A percentile compares a stretch with the other conserved stretches of the same genome.
These are phyloP conservation scores for Ustilago nuda DNA, from an alignment of 1,284 basidiomycete genomes.

Conservation along the genomic window DNA sequence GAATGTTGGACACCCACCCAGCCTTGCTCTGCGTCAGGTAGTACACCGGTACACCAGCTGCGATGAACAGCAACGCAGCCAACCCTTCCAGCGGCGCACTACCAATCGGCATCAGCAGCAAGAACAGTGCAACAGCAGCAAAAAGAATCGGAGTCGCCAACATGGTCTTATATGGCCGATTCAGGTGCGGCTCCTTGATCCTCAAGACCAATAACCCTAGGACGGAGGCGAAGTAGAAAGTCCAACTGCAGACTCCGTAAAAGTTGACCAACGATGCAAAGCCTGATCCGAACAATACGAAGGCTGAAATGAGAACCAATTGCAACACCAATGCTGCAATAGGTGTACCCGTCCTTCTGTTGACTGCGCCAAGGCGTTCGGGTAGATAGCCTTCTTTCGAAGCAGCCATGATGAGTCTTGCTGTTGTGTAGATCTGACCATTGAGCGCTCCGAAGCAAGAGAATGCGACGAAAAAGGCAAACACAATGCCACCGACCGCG, in stretches of 20 bases:
- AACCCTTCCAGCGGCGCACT: slow-evolving; percentile 83
- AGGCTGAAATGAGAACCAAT: slow-evolving; percentile 73
- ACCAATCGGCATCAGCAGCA: slow-evolving; percentile 93
- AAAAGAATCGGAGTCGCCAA: slow-evolving; percentile 90
- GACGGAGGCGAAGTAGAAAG: slow-evolving; percentile 70
- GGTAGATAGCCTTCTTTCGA: slow-evolving; percentile 85
- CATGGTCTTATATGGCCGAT: slow-evolving; percentile 79
- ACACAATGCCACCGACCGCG: slow-evolving; percentile 83
- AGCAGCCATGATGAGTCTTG: slow-evolving; percentile 87
- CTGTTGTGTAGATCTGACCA: slow-evolving; percentile 69
- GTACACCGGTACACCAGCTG: slow-evolving; percentile 61
- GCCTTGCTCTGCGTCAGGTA: slow-evolving; percentile 53
- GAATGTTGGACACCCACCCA: slow-evolving; percentile 14
- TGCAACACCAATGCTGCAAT: slow-evolving; percentile 54
- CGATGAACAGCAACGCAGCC: slow-evolving; percentile 60
- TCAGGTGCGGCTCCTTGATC: slow-evolving; percentile 88
- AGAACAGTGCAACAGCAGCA: slow-evolving; percentile 88
- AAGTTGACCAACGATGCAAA: slow-evolving; percentile 70
- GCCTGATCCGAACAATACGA: slow-evolving; percentile 68
- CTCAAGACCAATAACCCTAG: slow-evolving; percentile 87
- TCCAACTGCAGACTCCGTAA: slow-evolving; percentile 73
- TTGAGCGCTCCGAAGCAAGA: slow-evolving; percentile 75
- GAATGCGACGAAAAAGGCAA: slow-evolving; percentile 89
- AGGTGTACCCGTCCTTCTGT: slow-evolving; percentile 49
- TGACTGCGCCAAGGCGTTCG: slow-evolving; percentile 40